phyloP scores from a whole-genome alignment of 1,284 basidiomycete species.

The Boletellus deceptivus region DNA sequence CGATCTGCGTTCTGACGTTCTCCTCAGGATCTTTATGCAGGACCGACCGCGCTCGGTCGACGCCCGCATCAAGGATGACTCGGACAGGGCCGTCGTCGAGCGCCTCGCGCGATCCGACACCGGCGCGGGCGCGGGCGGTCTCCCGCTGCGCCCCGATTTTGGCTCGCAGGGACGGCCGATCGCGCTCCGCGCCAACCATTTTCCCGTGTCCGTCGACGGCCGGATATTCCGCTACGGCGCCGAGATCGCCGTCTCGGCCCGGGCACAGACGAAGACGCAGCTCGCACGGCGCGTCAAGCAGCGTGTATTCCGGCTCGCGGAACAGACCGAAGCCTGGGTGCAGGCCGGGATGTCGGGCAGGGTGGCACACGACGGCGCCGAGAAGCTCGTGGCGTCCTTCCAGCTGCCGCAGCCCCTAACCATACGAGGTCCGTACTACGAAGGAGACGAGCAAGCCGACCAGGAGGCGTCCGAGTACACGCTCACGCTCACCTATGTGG shows the following conservation, averaged over 20 bases:
- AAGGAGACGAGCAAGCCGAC: neutral
- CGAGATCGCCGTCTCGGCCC: conserved; percentile 10
- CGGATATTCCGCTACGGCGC: conserved; percentile 19
- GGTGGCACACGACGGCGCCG: conserved; percentile 29
- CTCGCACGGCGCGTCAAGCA: conserved; percentile 11
- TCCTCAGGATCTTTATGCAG: conserved; percentile 51
- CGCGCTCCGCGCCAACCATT: conserved; percentile 49
- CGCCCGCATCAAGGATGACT: conserved; percentile 50
- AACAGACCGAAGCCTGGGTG: conserved; percentile 17
- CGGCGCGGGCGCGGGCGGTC: neutral
- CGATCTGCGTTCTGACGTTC: too few species aligned
- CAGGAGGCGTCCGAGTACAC: conserved; percentile 6
- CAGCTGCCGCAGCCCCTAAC: conserved; percentile 18
- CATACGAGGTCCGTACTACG: conserved; percentile 15
- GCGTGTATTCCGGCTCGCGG: conserved; percentile 28
- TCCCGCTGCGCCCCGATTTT: conserved; percentile 40
- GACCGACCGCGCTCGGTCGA: conserved; percentile 49
- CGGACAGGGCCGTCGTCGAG: conserved; percentile 52
- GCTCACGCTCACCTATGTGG: conserved; percentile 15
- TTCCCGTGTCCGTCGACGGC: conserved; percentile 42
- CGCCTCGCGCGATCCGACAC: conserved; percentile 30
- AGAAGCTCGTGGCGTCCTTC: conserved; percentile 24
- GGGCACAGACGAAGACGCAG: neutral
- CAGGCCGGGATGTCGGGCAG: conserved; percentile 14
- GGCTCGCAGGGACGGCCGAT: conserved; percentile 42